Evolutionary conservation across 2,329 filamentous ascomycete species (phyloP).

Genomic region (Lecanoromycetidae sp.): DNA sequence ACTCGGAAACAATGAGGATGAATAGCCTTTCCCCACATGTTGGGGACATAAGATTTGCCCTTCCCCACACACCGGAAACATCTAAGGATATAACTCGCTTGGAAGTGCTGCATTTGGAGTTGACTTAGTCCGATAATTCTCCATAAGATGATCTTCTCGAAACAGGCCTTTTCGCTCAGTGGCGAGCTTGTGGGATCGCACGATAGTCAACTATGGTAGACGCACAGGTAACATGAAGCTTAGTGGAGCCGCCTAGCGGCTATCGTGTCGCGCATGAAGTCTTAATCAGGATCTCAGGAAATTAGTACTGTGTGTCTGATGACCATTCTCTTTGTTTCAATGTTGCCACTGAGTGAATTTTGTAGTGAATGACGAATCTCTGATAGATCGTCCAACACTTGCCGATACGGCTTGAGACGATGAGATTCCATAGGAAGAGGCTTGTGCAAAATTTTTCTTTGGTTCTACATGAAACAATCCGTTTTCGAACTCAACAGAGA

Average conservation of each 20-base stretch:
- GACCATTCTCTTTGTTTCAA: not conserved
- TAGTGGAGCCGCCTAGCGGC: slow-evolving; percentile 9
- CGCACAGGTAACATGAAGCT: not conserved
- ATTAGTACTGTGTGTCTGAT: too few relatives aligned
- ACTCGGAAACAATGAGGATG: not conserved
- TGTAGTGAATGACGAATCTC: not conserved
- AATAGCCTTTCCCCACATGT: not conserved
- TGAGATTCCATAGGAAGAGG: too few relatives aligned
- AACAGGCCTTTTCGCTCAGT: not conserved
- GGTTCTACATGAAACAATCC: too few relatives aligned
- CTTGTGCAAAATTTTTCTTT: too few relatives aligned
- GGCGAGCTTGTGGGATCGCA: slow-evolving; percentile 4
- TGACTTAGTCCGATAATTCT: not conserved
- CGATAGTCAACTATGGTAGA: too few relatives aligned
- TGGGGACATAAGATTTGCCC: not conserved
- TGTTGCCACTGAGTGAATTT: slow-evolving; percentile 1
- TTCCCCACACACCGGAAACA: slow-evolving; percentile 4
- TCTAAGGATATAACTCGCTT: not conserved
- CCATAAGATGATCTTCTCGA: not conserved
- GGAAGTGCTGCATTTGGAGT: not conserved
- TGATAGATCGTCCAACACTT: too few relatives aligned
- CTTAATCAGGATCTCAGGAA: not conserved
- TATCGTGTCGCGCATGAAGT: slow-evolving; percentile 4
- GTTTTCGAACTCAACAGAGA: too few relatives aligned
- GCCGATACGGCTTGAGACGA: too few relatives aligned